phyloP scores from a whole-genome alignment of 2,329 filamentous ascomycete species.

The Fusarium abutilonis region DNA sequence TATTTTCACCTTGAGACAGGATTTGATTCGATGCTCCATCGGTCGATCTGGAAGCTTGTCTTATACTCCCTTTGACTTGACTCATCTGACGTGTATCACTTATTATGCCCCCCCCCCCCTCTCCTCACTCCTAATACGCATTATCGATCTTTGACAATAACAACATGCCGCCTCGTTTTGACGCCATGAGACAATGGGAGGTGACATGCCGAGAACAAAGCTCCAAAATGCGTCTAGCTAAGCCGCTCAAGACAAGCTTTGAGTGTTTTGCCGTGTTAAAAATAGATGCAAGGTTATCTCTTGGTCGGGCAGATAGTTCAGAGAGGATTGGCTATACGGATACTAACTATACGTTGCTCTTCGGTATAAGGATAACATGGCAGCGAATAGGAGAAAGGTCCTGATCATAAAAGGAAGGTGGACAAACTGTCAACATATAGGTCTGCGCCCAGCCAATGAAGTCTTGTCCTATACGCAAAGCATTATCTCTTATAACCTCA shows the following conservation, averaged over 20 bases:
- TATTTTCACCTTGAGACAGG: not conserved
- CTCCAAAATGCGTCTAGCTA: not conserved
- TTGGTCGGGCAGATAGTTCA: too few species aligned
- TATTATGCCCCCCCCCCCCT: not conserved
- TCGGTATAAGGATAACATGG: too few species aligned
- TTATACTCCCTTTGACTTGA: constrained; percentile 22
- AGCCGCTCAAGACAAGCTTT: not conserved
- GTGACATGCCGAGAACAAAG: not conserved
- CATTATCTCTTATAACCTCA: not conserved
- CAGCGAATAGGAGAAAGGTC: too few species aligned
- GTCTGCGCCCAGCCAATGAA: too few species aligned
- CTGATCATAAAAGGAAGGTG: too few species aligned
- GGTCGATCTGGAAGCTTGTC: constrained; percentile 26
- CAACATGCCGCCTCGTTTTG: too few species aligned
- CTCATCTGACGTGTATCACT: constrained; percentile 3
- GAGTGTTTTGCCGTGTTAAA: not conserved
- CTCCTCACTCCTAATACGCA: not conserved
- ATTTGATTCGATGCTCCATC: constrained; percentile 6
- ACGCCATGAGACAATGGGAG: constrained; percentile 12
- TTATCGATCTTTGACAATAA: not conserved
- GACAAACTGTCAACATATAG: too few species aligned
- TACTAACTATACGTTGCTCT: too few species aligned
- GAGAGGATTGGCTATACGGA: too few species aligned
- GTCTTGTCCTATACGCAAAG: too few species aligned
- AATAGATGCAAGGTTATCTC: not conserved